Evolutionary conservation across 345 rosid species (phyloP), one percentile per base, ranked within the genome.

Genomic region (Odontarrhena argentea): DNA sequence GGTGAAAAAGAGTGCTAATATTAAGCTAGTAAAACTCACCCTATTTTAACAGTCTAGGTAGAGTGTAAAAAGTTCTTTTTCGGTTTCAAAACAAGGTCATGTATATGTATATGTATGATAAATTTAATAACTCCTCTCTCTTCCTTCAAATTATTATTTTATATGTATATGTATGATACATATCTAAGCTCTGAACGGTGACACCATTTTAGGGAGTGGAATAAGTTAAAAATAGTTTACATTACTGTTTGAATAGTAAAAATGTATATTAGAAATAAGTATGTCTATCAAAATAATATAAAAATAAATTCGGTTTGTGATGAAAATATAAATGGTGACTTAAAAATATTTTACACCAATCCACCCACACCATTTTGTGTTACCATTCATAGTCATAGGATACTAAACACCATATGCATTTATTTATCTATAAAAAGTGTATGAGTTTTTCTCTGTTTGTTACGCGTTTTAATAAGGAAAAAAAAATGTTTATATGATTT

Each of bases 1-100:
- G 10, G 71, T 65, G 71, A 72, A 72, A 72, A 73, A 63, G 67
- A 65, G 61, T 45, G 67, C 43, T 43, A 51, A 9, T 30, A 71
- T 57, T 22, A 71, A n/a, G 45, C 25, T 10, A 35, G 44, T 3
- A 32, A 53, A 22, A 25, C 26, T 49, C 32, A 65, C 24, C 48
- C 40, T 34, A 58, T 46, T 56, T 37, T 13, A 18, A 65, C 22
- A 64, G 25, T 22, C 10, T 48, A 38, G 36, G 6, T 38, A 56
- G 48, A 60, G 14, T 61, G 46, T 71, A 9, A 71, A 47, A 51
- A 48, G 53, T 64, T 56, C 45, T 48, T 38, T 40, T 57, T 49
- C 45, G 22, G 37, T 60, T 36, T 46, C 37, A 51, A 37, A 25
- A 28, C 1, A 40, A 12, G 50, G 50, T 18, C 22, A 18, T 18